Evolutionary conservation across 2,329 filamentous ascomycete genomes (phyloP), one percentile per base, ranked within the genome.

Genomic region (Sphaerulina vaccinii): DNA sequence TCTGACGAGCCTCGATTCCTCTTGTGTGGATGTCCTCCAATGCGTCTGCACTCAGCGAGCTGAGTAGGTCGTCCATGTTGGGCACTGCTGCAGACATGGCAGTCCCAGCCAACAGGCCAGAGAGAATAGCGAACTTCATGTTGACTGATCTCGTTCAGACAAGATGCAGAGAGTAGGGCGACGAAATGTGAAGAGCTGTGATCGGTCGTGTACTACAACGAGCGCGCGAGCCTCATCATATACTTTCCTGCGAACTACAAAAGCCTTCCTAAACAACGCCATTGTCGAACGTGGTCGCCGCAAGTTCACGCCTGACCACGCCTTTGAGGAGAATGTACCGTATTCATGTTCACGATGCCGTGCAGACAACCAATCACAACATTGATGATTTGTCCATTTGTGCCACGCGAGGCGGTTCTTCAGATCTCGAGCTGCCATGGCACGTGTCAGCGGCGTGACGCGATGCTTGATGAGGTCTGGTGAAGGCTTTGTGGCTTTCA

Each of bases 401-500:
- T 47, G 9, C 33, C 35, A 22, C 23, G 13, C 33, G 10, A 47
- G 32, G n/a, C 44, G 19, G n/a, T 16, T 16, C 5, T 3, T 1
- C 9, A 11, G 22, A 37, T 22, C 44, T 45, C 21, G 15, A 37
- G 22, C 3, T n/a, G 16, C 19, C 13, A 15, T 24, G 32, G 16
- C 44, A 38, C 44, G 33, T 38, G 35, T 38, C 32, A 47, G 44
- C 35, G 44, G 44, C 44, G 32, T 29, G 33, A 27, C 44, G 33
- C 33, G 32, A 27, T 38, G 44, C 35, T 7, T 16, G 21, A 13
- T 1, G 27, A 15, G 22, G 32, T 19, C 32, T 13, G 8, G 23
- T 24, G 32, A 11, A 38, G 44, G 13, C 33, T 15, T 47, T 6
- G 15, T 29, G 44, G 44, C 22, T 29, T 13, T 21, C 4, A 47